A percentile compares a stretch with the other conserved stretches of the same genome.
Conservation (phyloP, 441 rosid genomes). For the Syzygium malaccense region DNA sequence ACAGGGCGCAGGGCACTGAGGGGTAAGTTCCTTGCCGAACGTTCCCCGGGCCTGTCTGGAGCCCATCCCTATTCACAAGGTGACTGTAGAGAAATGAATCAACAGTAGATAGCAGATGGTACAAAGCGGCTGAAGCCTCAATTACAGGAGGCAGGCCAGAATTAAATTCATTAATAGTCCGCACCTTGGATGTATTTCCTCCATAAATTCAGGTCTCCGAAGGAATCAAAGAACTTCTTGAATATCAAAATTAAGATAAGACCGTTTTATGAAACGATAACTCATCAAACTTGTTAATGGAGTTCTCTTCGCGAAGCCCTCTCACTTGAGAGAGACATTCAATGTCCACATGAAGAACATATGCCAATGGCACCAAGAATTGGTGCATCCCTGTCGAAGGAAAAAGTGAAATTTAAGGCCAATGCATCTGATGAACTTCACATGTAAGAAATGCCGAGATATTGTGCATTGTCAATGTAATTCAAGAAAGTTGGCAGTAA, state of each 20-base stretch:
- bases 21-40: neutral
- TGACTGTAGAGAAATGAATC: slow-evolving; percentile 86
- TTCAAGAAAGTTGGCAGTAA: neutral
- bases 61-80: slow-evolving; percentile 21
- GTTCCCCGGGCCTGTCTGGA: neutral
- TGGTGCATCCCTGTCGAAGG: slow-evolving; percentile 75
- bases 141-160: slow-evolving; percentile 74
- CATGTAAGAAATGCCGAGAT: neutral
- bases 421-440: neutral
- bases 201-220: slow-evolving; percentile 44
- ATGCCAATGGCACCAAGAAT: slow-evolving; percentile 78
- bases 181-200: slow-evolving; percentile 39
- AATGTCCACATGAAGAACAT: slow-evolving; percentile 81
- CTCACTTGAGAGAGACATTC: slow-evolving; percentile 66
- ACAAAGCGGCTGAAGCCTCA: slow-evolving; percentile 75
- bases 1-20: neutral
- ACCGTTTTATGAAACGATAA: slow-evolving; percentile 58
- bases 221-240: slow-evolving; percentile 53
- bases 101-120: slow-evolving; percentile 59
- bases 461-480: neutral
- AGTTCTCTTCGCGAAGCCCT: slow-evolving; percentile 65
- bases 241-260: slow-evolving; percentile 59
- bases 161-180: slow-evolving; percentile 52
- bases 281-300: slow-evolving; percentile 77
- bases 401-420: neutral